Evolutionary conservation across 768 basidiomycete species (phyloP).

Genomic region (Tylopilus sp.): DNA sequence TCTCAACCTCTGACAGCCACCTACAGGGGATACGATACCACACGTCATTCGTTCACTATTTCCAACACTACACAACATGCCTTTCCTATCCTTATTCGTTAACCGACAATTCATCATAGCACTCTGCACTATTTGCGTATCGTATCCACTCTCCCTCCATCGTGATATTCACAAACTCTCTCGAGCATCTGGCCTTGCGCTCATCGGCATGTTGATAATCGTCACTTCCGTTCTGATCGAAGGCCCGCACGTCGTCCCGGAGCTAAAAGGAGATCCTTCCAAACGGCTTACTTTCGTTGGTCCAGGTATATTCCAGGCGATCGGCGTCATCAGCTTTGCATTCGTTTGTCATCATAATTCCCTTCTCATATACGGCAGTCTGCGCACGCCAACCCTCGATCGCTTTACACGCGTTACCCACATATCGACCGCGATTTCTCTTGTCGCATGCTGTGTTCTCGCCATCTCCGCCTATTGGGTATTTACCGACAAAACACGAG

Average conservation of each 20-base stretch:
- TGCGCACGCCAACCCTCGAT: constrained; percentile 91
- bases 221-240: constrained; percentile 81
- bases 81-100: constrained; percentile 72
- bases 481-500: constrained; percentile 88
- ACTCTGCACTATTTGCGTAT: constrained; percentile 82
- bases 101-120: constrained; percentile 89
- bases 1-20: background rate
- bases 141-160: constrained; percentile 92
- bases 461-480: constrained; percentile 84
- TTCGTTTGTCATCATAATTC: constrained; percentile 99
- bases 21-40: constrained; percentile 87
- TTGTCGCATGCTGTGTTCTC: constrained; percentile 81
- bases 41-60: constrained; percentile 88
- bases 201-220: constrained; percentile 92
- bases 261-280: constrained; percentile 72
- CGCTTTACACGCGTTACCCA: constrained; percentile 92
- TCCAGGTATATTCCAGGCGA: constrained; percentile 87
- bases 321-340: constrained; percentile 95
- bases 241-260: constrained; percentile 68
- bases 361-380: constrained; percentile 90
- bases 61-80: constrained; percentile 61
- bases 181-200: constrained; percentile 86
- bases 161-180: constrained; percentile 97
- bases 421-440: constrained; percentile 79
- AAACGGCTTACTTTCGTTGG: constrained; percentile 73